These are phyloP conservation scores for Penicillium crustosum DNA, from an alignment of 2,329 filamentous ascomycete species.

Conservation along the genomic window DNA sequence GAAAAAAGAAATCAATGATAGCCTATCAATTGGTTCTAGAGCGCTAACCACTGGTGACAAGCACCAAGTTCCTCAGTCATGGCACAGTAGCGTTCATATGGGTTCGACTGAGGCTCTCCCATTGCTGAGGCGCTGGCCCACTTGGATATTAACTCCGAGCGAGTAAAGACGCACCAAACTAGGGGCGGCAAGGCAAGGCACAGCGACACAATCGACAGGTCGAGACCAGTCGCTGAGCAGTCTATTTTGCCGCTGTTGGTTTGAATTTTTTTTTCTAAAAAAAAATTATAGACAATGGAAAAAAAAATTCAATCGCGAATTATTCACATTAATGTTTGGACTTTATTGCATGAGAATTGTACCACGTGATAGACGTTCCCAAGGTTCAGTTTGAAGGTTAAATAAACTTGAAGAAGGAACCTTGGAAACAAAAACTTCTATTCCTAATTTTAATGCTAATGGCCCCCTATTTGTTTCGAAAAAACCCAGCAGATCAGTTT, in stretches of 20 bases:
- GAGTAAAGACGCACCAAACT: slow-evolving; percentile 19
- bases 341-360: slow-evolving; percentile 9
- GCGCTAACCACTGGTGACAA: slow-evolving; percentile 8
- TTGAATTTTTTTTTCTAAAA: slow-evolving; percentile 5
- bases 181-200: slow-evolving; percentile 30
- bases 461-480: neutral
- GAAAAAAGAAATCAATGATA: slow-evolving; percentile 6
- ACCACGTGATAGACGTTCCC: slow-evolving; percentile 20
- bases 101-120: slow-evolving; percentile 11
- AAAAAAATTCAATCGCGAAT: neutral
- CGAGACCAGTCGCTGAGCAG: slow-evolving; percentile 15
- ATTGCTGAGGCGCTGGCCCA: slow-evolving; percentile 8
- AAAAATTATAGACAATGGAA: neutral
- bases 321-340: neutral
- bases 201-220: slow-evolving; percentile 20
- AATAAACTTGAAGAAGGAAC: neutral
- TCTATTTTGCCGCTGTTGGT: slow-evolving; percentile 32
- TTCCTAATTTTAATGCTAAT: neutral
- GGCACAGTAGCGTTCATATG: slow-evolving; percentile 1
- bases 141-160: slow-evolving; percentile 18
- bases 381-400: neutral
- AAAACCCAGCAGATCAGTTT: neutral
- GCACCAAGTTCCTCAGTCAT: slow-evolving; percentile 4
- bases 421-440: neutral
- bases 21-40: slow-evolving; percentile 23